Evolutionary conservation across 2,329 filamentous ascomycete genomes (phyloP), one percentile per base, ranked within the genome.

Genomic region (Scedosporium boydii): DNA sequence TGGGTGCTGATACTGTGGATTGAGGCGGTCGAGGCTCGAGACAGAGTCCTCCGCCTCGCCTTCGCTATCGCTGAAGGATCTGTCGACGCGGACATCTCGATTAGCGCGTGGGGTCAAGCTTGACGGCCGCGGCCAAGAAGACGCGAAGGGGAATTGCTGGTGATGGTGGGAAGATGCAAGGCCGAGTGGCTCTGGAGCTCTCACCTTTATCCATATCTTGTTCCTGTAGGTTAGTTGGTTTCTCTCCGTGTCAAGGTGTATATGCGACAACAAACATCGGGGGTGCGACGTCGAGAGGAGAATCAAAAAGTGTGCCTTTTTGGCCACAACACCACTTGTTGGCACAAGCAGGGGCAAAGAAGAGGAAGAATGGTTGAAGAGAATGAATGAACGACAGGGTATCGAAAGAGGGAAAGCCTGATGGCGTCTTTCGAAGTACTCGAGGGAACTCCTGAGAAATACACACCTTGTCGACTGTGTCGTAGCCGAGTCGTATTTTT

Each of bases 1-100:
- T 83, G 81, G 1, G 80, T 81, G 44, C 76, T 74, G 66, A 75
- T 75, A 71, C 82, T 84, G 67, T 83, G 82, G 60, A 83, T 77
- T 12, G 82, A 85, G 23, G 81, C 78, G 29, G 82, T 85, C 38
- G 82, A 85, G 60, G 78, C 82, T 68, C 80, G 77, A 59, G 82
- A 85, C 63, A 79, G 76, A 42, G 82, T 76, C 65, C 82, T 78
- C 70, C 79, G 81, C 68, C 77, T 76, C 57, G 78, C 72, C 68
- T 80, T 78, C 65, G 69, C 67, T 59, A 68, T 68, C 61, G 70
- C 70, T 10, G 46, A 23, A 38, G 59, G 27, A 21, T 61, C 48
- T 56, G 34, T 42, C n/a, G 29, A 26, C 48, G 27, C 51, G 51
- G 51, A 3, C 9, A 26, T 53, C 29, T 26, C 16, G 27, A 38